phyloP scores from a whole-genome alignment of 345 rosid genomes.

The Eucalyptus curtisii region DNA sequence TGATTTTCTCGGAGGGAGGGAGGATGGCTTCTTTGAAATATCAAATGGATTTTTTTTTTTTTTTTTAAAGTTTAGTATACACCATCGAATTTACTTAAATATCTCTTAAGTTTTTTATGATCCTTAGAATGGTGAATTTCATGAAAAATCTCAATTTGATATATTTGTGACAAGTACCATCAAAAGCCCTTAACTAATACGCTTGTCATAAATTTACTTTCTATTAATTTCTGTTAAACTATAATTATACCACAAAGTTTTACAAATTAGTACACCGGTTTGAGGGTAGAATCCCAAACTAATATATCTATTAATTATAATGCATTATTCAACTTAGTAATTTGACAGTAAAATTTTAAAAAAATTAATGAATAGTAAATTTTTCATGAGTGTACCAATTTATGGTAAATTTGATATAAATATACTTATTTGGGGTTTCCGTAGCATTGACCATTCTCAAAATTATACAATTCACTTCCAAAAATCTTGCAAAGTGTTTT shows the following conservation, averaged over 20 bases:
- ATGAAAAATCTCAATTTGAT: rapidly evolving
- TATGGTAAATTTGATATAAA: too few relatives aligned
- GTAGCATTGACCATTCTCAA: background rate
- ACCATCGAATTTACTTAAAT: background rate
- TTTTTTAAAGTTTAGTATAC: background rate
- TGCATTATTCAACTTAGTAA: rapidly evolving
- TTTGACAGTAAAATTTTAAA: rapidly evolving
- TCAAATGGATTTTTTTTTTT: background rate
- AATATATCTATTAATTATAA: rapidly evolving
- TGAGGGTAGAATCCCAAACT: too few relatives aligned
- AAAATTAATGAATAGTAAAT: rapidly evolving
- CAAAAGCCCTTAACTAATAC: rapidly evolving
- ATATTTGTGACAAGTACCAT: background rate
- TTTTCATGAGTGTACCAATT: rapidly evolving
- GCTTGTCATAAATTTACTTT: rapidly evolving
- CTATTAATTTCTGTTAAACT: rapidly evolving
- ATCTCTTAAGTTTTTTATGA: background rate
- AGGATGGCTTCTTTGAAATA: background rate
- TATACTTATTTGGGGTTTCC: background rate
- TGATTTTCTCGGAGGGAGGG: background rate
- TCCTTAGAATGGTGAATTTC: background rate
- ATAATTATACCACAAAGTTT: rapidly evolving
- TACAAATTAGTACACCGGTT: rapidly evolving
- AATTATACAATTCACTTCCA: background rate
- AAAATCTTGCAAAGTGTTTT: background rate